Base-by-base conservation (phyloP, 75 land plant genomes). In the Isoetes taiwanensis region DNA sequence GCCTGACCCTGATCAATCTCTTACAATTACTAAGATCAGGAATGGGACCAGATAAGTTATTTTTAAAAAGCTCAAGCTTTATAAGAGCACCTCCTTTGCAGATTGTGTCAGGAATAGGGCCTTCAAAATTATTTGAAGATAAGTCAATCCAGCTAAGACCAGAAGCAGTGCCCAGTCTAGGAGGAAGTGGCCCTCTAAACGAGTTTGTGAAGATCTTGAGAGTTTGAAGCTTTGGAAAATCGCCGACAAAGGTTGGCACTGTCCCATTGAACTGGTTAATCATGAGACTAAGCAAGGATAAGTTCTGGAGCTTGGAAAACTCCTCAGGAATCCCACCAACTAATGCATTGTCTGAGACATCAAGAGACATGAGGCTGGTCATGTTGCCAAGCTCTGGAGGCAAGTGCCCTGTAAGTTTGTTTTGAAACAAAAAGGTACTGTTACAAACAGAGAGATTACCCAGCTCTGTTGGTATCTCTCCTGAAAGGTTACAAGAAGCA, bases 341-440 rank as follows among this genome's bases (percentile, higher is more conserved):
- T n/a, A n/a, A n/a, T 19, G 23, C 0, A 1, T 77, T 67, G 10
- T 57, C 67, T 28, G 82, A 76, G 46, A 82, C 63, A 34, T 82
- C 86, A 34, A 82, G 71, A 42, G 76, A 82, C 58, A 65, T 72
- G 34, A 82, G 65, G 42, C 58, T 54, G 42, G 62, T 76, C 76
- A 82, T 69, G 62, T 76, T 73, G 2, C 86, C 86, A 41, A 82
- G 48, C 54, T 79, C 60, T 57, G 62, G 65, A 20, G 86, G 86
- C 34, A 82, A 56, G 6, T 62, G 48, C 26, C 83, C 83, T 1
- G 54, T 30, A 33, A 72, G 76, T 32, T 6, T n/a, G 58, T 81
- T 81, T 64, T 81, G 50, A 28, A 35, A 57, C 17, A 16, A 20
- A 20, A 34, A 57, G 23, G 37, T 34, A 21, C 29, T 31, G 39